Percentiles rank a stretch among this genome's conserved stretches.
phyloP scores from a whole-genome alignment of 768 basidiomycete genomes.

The Mycena leptocephala region DNA sequence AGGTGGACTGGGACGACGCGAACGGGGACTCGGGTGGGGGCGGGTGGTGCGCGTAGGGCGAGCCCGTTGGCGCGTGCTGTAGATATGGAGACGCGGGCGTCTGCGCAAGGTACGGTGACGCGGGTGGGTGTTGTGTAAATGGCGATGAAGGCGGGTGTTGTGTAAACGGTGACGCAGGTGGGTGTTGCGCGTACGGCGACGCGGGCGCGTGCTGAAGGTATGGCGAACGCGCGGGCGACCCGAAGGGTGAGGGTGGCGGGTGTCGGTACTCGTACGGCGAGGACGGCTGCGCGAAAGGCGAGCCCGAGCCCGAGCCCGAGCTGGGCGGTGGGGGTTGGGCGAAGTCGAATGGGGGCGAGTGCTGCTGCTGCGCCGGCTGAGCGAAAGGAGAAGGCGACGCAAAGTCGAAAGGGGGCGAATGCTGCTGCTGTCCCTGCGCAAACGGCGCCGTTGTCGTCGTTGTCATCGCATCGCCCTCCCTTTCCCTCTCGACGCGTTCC shows the following conservation, averaged over 20 bases:
- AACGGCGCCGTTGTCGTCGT: not conserved
- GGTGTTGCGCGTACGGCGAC: not conserved
- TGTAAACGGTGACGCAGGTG: not conserved
- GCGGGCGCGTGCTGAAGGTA: not conserved
- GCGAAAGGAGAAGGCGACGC: not conserved
- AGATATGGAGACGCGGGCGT: too few relatives aligned
- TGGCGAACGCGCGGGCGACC: not conserved
- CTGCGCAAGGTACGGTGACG: not conserved
- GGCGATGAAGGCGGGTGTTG: not conserved
- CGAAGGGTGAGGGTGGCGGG: too few relatives aligned
- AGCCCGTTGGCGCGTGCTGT: too few relatives aligned
- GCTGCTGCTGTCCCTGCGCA: not conserved
- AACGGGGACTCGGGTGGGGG: not conserved
- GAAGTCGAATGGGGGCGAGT: too few relatives aligned
- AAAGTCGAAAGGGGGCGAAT: not conserved
- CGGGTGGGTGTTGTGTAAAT: not conserved
- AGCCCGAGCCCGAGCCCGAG: not conserved
- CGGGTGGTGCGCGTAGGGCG: not conserved
- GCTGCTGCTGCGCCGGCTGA: not conserved
- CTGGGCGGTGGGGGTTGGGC: too few relatives aligned
- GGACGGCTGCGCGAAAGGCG: not conserved
- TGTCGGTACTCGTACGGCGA: not conserved
- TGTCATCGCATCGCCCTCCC: not conserved
- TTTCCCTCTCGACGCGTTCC: not conserved
- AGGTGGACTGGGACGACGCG: not conserved